phyloP scores from a whole-genome alignment of 83 land plant species.

The Picea abies region DNA sequence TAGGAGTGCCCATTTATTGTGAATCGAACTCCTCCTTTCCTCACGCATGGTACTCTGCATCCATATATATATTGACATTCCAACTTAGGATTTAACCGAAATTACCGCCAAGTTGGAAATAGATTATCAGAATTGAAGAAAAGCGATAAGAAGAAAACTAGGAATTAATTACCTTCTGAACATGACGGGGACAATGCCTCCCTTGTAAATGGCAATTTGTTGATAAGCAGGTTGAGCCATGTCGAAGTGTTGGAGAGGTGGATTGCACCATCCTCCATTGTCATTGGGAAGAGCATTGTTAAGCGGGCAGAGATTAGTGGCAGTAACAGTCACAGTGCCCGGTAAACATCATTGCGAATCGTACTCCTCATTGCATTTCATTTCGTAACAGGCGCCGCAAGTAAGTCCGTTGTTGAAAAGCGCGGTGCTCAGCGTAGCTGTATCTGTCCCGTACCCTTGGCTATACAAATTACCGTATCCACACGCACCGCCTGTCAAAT shows the following conservation, averaged over 20 bases:
- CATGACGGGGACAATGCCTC: too few species aligned
- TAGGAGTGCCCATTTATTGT: too few species aligned
- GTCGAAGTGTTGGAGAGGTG: too few species aligned
- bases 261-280: constrained; percentile 13
- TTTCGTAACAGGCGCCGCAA: constrained; percentile 35
- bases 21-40: too few species aligned
- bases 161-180: constrained; percentile 18
- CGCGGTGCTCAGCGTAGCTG: constrained; percentile 34
- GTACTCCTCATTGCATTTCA: constrained; percentile 20
- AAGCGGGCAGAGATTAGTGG: neutral
- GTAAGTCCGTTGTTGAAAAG: constrained; percentile 35
- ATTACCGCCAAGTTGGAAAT: too few species aligned
- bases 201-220: too few species aligned
- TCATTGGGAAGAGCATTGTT: constrained; percentile 5
- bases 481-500: too few species aligned
- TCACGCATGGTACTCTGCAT: constrained; percentile 29
- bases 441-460: constrained; percentile 25
- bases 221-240: too few species aligned
- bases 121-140: too few species aligned
- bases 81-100: too few species aligned
- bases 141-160: too few species aligned
- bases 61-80: too few species aligned
- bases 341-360: constrained; percentile 27
- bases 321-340: neutral
- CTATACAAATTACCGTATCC: constrained; percentile 34